These are phyloP conservation scores for Penicillium sp. DNA, from an alignment of 2,329 filamentous ascomycete genomes.

Conservation along the genomic window DNA sequence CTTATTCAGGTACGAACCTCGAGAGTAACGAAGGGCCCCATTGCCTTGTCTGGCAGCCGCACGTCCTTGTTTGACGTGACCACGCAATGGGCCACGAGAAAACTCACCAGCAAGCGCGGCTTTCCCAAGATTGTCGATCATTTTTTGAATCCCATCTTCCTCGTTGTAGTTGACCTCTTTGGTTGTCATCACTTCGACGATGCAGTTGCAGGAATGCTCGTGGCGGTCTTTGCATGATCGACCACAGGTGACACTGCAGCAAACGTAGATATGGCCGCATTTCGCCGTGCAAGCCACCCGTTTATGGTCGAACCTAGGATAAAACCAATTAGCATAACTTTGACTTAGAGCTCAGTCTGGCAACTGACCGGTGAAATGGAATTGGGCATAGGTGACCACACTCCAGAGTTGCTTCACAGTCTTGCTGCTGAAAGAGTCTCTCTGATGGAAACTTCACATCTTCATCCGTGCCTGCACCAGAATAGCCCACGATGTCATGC, in stretches of 20 bases:
- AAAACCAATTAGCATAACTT: not conserved
- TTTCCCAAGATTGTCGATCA: not conserved
- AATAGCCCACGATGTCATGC: constrained; percentile 38
- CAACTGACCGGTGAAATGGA: constrained; percentile 53
- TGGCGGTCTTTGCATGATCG: constrained; percentile 1
- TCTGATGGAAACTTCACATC: constrained; percentile 48
- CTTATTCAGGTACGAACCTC: not conserved
- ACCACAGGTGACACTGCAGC: constrained; percentile 2
- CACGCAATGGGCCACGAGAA: not conserved
- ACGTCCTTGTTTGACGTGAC: not conserved
- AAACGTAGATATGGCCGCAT: constrained; percentile 2
- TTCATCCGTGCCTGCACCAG: constrained; percentile 8
- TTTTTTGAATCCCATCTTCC: not conserved
- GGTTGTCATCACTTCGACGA: not conserved
- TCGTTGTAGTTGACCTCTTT: not conserved
- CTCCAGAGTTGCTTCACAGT: constrained; percentile 45
- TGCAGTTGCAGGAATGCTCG: constrained; percentile 6
- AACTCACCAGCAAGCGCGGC: not conserved
- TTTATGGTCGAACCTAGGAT: not conserved
- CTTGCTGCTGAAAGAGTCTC: constrained; percentile 42
- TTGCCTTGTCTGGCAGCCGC: not conserved
- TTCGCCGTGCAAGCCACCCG: not conserved
- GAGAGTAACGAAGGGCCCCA: not conserved
- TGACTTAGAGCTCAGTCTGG: not conserved
- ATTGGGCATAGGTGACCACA: constrained; percentile 57